Conservation (phyloP, 352 stramenopile species). For the Phytophthora aleatoria region DNA sequence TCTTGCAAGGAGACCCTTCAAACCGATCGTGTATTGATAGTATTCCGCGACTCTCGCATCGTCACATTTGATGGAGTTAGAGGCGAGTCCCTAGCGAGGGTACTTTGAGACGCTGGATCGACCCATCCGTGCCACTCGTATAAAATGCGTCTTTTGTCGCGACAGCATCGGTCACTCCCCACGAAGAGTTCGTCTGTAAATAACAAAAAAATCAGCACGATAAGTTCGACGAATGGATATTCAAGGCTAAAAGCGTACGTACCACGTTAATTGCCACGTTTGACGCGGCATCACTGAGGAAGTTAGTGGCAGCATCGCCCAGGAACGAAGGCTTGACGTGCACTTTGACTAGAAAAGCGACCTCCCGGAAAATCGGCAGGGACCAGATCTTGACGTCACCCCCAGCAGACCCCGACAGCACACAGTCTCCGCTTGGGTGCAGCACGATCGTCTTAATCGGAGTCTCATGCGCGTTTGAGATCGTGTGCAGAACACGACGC, state of each 20-base stretch:
- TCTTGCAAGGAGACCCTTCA: conserved; percentile 31
- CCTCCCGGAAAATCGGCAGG: conserved; percentile 82
- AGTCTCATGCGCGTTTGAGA: conserved; percentile 85
- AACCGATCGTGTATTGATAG: conserved; percentile 12
- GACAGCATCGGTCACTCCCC: conserved; percentile 82
- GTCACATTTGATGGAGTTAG: conserved; percentile 9
- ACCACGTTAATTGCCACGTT: conserved; percentile 90
- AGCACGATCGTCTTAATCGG: conserved; percentile 82
- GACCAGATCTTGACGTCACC: conserved; percentile 91
- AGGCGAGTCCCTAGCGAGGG: conserved; percentile 44
- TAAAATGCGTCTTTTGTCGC: conserved; percentile 85
- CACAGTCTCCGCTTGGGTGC: conserved; percentile 78
- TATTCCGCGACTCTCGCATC: background rate
- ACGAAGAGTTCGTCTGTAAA: conserved; percentile 76
- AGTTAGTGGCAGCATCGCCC: conserved; percentile 72
- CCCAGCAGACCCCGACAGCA: conserved; percentile 82
- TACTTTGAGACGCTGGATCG: conserved; percentile 75
- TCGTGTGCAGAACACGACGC: conserved; percentile 83
- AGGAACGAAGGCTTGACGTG: conserved; percentile 84
- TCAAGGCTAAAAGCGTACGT: conserved; percentile 16
- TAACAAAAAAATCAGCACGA: background rate
- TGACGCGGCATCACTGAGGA: conserved; percentile 79
- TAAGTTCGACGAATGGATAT: background rate
- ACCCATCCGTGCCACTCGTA: conserved; percentile 83
- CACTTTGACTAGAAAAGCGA: conserved; percentile 74